These are phyloP conservation scores for Pseudozyma tsukubaensis DNA, from an alignment of 1,284 basidiomycete genomes.

Conservation along the genomic window DNA sequence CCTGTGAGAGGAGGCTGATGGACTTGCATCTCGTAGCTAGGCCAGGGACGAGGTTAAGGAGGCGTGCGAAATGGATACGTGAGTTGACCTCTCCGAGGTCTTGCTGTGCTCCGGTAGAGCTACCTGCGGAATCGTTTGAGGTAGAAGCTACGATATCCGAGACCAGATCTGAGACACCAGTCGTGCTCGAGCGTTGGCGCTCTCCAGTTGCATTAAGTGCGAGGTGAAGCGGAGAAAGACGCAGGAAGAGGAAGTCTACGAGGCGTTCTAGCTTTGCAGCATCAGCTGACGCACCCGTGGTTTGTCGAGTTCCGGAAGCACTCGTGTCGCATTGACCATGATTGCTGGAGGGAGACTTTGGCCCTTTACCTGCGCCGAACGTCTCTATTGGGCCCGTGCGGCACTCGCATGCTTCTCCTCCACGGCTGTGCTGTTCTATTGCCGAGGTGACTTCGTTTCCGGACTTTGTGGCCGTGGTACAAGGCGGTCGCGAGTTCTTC, in stretches of 20 bases:
- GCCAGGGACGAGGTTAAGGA: conserved; percentile 12
- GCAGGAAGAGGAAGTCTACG: conserved; percentile 19
- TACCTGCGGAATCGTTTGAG: neutral
- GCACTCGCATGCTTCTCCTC: no score
- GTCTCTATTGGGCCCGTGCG: neutral
- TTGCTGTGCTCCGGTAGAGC: neutral
- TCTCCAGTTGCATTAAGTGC: conserved; percentile 1
- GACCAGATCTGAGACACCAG: neutral
- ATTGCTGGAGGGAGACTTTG: neutral
- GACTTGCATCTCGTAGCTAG: conserved; percentile 32
- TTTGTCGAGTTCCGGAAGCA: neutral
- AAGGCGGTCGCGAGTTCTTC: no score
- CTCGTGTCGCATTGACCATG: neutral
- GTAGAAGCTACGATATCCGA: conserved; percentile 1
- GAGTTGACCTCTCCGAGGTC: neutral
- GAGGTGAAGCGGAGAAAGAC: conserved; percentile 16
- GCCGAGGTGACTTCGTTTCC: no score
- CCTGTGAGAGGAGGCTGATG: conserved; percentile 21
- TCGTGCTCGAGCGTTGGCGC: neutral
- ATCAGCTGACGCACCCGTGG: conserved; percentile 1
- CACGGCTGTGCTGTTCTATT: no score
- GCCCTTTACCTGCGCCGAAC: no score
- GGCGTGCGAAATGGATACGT: conserved; percentile 19
- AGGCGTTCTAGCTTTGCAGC: conserved; percentile 30
- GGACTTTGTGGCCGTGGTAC: no score